These are phyloP conservation scores for Phytophthora podocarpi DNA, from an alignment of 352 stramenopile genomes.

Conservation along the genomic window DNA sequence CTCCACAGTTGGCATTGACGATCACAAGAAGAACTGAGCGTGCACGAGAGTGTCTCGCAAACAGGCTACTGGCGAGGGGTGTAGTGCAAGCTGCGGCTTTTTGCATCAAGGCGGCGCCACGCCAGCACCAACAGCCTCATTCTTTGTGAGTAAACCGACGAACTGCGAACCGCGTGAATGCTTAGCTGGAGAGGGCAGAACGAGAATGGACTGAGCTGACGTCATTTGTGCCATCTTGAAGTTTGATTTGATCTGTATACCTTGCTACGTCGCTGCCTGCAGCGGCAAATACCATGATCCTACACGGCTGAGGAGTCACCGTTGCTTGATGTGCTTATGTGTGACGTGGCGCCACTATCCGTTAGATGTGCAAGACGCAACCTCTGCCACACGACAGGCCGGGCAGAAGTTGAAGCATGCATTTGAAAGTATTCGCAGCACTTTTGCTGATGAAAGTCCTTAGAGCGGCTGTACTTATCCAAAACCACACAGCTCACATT, in stretches of 20 bases:
- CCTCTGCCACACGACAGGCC: too few species aligned
- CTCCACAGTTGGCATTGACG: constrained; percentile 94
- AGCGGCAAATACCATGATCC: too few species aligned
- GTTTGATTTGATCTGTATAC: constrained; percentile 29
- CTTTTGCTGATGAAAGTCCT: constrained; percentile 27
- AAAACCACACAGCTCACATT: constrained; percentile 46
- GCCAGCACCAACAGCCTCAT: constrained; percentile 4
- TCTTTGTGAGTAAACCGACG: constrained; percentile 30
- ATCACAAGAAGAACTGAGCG: constrained; percentile 70
- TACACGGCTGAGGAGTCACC: too few species aligned
- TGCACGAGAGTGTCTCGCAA: constrained; percentile 6
- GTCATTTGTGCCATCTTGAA: constrained; percentile 22
- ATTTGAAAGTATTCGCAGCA: not conserved
- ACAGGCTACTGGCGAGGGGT: constrained; percentile 1
- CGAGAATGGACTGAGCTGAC: constrained; percentile 14
- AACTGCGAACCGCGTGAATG: constrained; percentile 21
- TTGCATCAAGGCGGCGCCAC: constrained; percentile 4
- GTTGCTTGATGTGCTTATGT: not conserved
- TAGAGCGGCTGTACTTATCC: constrained; percentile 32
- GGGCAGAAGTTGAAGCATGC: constrained; percentile 5
- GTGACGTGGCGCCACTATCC: not conserved
- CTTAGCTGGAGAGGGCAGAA: constrained; percentile 19
- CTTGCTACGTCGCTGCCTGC: constrained; percentile 12
- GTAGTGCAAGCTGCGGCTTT: constrained; percentile 4
- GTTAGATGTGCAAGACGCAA: not conserved